Percentiles rank a stretch among this genome's conserved stretches.
Evolutionary conservation across 768 basidiomycete genomes (phyloP).

Genomic region (Suillus paluster): DNA sequence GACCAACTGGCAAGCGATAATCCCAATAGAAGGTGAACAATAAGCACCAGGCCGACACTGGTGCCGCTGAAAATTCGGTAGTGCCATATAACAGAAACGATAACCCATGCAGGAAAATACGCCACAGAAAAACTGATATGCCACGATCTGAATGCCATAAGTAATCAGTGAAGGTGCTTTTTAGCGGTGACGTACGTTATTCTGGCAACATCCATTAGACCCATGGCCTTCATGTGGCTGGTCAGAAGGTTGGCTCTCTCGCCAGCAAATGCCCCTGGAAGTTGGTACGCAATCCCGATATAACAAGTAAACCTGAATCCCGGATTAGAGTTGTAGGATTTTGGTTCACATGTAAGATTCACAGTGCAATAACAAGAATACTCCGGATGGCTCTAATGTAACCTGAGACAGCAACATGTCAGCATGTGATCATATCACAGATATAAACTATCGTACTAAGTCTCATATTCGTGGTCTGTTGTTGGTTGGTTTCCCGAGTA

Average conservation of each 20-base stretch:
- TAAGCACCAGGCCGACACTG: conserved; percentile 60
- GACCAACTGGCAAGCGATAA: conserved; percentile 73
- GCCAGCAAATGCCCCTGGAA: conserved; percentile 68
- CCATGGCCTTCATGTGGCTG: conserved; percentile 81
- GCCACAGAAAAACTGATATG: conserved; percentile 64
- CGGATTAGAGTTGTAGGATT: conserved; percentile 3
- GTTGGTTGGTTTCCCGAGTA: conserved; percentile 65
- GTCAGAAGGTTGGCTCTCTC: conserved; percentile 72
- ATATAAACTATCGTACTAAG: conserved; percentile 49
- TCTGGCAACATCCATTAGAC: conserved; percentile 70
- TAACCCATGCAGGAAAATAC: conserved; percentile 80
- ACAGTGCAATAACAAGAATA: conserved; percentile 72
- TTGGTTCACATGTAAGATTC: conserved; percentile 23
- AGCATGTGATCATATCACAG: neutral
- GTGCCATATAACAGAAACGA: conserved; percentile 68
- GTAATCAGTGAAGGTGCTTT: conserved; percentile 3
- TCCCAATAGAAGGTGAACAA: conserved; percentile 71
- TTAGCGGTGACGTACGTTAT: conserved; percentile 47
- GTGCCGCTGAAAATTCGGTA: conserved; percentile 67
- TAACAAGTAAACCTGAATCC: conserved; percentile 64
- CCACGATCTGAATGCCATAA: conserved; percentile 50
- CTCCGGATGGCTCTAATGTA: conserved; percentile 65
- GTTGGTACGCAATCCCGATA: conserved; percentile 77
- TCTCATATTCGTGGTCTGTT: conserved; percentile 58
- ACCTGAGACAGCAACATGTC: conserved; percentile 40